These are phyloP conservation scores for Amphibolis antarctica DNA, from an alignment of 106 monocot genomes.

Conservation along the genomic window DNA sequence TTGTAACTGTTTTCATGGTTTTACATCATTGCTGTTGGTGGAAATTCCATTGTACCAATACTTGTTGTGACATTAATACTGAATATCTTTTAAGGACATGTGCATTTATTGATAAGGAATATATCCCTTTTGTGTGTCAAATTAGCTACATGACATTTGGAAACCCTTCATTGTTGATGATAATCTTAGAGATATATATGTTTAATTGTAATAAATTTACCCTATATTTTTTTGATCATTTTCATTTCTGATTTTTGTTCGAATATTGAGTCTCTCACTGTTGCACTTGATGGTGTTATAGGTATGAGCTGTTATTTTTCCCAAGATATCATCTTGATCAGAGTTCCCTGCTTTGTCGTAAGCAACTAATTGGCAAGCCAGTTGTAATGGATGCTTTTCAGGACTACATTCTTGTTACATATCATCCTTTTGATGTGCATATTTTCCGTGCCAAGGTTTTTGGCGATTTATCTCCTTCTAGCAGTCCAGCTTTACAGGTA, in stretches of 20 bases:
- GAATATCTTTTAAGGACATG: no score
- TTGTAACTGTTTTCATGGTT: no score
- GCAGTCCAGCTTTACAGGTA: conserved; percentile 75
- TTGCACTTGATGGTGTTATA: conserved; percentile 8
- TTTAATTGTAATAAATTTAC: not conserved
- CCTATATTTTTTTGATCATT: not conserved
- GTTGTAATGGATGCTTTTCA: conserved; percentile 94
- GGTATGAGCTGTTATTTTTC: conserved; percentile 94
- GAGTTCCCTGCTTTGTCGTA: conserved; percentile 84
- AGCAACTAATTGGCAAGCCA: conserved; percentile 71
- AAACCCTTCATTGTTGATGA: not conserved
- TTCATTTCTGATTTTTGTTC: not conserved
- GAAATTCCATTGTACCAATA: no score
- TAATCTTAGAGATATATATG: not conserved
- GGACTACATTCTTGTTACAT: conserved; percentile 86
- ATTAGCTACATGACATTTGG: not conserved
- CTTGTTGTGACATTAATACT: no score
- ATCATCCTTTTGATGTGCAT: conserved; percentile 93
- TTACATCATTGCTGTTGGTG: no score
- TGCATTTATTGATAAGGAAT: no score
- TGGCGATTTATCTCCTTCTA: conserved; percentile 75
- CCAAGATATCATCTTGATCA: conserved; percentile 99
- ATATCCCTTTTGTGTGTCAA: no score
- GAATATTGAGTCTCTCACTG: not conserved
- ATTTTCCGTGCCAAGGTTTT: conserved; percentile 76